Percentiles rank a stretch among this genome's conserved stretches.
phyloP scores from a whole-genome alignment of 202 grass and related monocot species.

The Brachypodium distachyon region DNA sequence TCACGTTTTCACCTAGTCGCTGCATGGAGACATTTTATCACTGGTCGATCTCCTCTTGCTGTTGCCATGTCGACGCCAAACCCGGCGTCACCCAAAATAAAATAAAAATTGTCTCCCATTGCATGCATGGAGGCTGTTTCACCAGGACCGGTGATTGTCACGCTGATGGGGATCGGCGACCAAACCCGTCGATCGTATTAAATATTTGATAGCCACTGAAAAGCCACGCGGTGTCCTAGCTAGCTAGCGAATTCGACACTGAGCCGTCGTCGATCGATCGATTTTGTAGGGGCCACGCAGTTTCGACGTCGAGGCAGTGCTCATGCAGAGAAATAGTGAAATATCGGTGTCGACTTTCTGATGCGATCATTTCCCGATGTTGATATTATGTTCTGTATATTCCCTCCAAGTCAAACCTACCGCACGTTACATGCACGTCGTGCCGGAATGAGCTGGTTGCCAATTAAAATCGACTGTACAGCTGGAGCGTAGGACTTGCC shows the following conservation, averaged over 20 bases:
- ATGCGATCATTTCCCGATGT: background rate
- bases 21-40: too few relatives aligned
- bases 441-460: background rate
- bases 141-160: background rate
- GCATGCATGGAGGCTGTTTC: background rate
- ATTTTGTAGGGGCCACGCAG: background rate
- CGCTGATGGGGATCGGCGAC: constrained; percentile 19
- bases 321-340: background rate
- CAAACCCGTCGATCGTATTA: constrained; percentile 4
- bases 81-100: background rate
- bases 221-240: background rate
- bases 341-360: background rate
- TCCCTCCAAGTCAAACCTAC: background rate
- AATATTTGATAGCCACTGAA: background rate
- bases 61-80: constrained; percentile 16
- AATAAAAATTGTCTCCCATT: background rate
- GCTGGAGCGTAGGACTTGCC: background rate
- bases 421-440: background rate
- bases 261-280: background rate
- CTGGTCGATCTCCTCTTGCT: background rate
- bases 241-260: background rate
- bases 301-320: background rate
- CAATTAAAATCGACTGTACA: background rate
- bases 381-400: background rate
- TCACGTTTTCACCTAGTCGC: background rate